Conservation (phyloP, 2,329 filamentous ascomycete species). For the Sarocladium oryzae region DNA sequence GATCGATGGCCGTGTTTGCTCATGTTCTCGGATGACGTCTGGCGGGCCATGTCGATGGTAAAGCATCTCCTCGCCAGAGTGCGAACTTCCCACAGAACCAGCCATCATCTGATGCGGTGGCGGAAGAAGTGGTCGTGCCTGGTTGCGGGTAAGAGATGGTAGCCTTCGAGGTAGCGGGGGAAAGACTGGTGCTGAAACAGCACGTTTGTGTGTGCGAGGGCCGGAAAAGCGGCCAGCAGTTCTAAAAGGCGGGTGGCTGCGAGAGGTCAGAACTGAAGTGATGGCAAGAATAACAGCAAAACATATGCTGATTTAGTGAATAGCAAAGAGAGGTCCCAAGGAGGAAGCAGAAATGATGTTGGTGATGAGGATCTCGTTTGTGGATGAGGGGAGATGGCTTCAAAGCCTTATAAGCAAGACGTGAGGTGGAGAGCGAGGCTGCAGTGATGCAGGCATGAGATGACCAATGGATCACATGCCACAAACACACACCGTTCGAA, state of each 20-base stretch:
- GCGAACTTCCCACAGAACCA: background rate
- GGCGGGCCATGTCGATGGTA: background rate
- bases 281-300: background rate
- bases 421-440: background rate
- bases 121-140: constrained; percentile 1
- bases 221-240: background rate
- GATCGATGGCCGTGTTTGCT: background rate
- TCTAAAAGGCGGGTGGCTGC: background rate
- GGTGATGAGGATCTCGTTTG: background rate
- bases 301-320: too few species aligned
- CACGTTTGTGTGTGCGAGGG: constrained; percentile 4
- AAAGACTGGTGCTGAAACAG: constrained; percentile 5
- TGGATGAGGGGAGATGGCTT: background rate
- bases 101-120: constrained; percentile 5
- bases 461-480: constrained; percentile 7
- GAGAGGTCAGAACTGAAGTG: background rate
- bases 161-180: background rate
- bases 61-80: background rate
- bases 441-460: constrained; percentile 9
- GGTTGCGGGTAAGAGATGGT: background rate
- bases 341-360: background rate
- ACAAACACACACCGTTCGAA: background rate
- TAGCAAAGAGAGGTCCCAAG: too few species aligned
- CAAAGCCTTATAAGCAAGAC: background rate
- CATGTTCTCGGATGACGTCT: background rate